Percentiles rank a stretch among this genome's conserved stretches.
These are phyloP conservation scores for Penicillium sp. DNA, from an alignment of 2,329 filamentous ascomycete species.

Conservation along the genomic window DNA sequence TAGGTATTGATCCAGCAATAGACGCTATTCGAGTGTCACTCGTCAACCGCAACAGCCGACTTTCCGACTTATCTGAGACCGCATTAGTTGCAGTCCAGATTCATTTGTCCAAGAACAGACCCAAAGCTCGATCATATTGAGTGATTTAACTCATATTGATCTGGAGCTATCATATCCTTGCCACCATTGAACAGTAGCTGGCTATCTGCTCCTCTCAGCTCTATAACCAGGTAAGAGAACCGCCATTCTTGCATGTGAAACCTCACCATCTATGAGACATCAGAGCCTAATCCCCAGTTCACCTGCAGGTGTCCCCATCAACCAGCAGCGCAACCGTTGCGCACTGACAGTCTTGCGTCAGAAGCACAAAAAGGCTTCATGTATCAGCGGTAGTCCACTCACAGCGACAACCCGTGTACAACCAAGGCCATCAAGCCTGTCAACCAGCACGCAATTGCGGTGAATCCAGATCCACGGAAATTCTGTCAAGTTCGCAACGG, in stretches of 20 bases:
- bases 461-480: slow-evolving; percentile 17
- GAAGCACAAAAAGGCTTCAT: slow-evolving; percentile 9
- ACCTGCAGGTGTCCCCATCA: slow-evolving; percentile 27
- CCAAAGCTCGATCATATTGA: no score
- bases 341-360: slow-evolving; percentile 19
- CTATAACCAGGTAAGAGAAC: not conserved
- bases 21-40: slow-evolving; percentile 1
- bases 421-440: slow-evolving; percentile 13
- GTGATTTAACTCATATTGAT: no score
- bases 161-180: no score
- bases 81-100: slow-evolving; percentile 16
- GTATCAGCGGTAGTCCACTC: slow-evolving; percentile 19
- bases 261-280: slow-evolving; percentile 19
- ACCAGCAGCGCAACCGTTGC: slow-evolving; percentile 14
- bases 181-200: no score
- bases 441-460: slow-evolving; percentile 24
- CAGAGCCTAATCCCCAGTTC: slow-evolving; percentile 15
- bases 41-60: slow-evolving; percentile 1
- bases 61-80: slow-evolving; percentile 18
- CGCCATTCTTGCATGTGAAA: slow-evolving; percentile 11
- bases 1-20: no score
- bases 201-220: no score
- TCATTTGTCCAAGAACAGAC: not conserved
- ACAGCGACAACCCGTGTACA: slow-evolving; percentile 24
- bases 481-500: not conserved